Percentiles rank a stretch among this genome's conserved stretches.
Evolutionary conservation across 1,139 yeast species (phyloP).

Genomic region (Pichia sp.): DNA sequence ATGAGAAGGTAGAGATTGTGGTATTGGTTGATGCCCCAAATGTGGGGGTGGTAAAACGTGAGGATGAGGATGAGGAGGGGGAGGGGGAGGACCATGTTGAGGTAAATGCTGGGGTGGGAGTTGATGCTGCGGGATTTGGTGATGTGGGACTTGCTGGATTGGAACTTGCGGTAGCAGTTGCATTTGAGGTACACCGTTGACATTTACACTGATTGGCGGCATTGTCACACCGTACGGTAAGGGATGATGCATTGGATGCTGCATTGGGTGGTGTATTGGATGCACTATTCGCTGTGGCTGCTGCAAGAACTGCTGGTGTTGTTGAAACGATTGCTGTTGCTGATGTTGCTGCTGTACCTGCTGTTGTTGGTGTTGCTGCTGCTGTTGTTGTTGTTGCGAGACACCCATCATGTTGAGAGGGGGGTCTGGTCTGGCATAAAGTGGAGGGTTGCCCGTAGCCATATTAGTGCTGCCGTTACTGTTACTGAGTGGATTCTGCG

Average conservation of each 20-base stretch:
- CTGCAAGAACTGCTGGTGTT: slow-evolving; percentile 4
- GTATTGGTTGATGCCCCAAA: too few relatives aligned
- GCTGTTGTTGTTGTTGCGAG: not conserved
- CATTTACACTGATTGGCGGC: not conserved
- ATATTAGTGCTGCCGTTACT: too few relatives aligned
- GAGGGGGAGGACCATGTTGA: not conserved
- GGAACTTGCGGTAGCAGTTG: not conserved
- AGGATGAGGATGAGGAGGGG: slow-evolving; percentile 4
- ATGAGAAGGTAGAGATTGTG: too few relatives aligned
- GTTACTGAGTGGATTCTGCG: too few relatives aligned
- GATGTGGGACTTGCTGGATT: not conserved
- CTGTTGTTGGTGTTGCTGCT: slow-evolving; percentile 1
- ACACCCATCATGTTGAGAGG: not conserved
- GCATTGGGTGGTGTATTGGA: not conserved
- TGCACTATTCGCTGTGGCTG: not conserved
- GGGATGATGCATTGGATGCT: not conserved
- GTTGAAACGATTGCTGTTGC: not conserved
- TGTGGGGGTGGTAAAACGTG: slow-evolving; percentile 1
- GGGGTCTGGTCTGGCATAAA: not conserved
- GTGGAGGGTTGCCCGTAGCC: too few relatives aligned
- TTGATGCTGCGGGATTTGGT: not conserved
- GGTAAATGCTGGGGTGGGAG: not conserved
- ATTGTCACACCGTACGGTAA: not conserved
- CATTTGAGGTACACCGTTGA: not conserved
- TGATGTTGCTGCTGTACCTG: not conserved